Base-by-base conservation (phyloP, 2,329 filamentous ascomycete species). In the Hypoxylon sp. region DNA sequence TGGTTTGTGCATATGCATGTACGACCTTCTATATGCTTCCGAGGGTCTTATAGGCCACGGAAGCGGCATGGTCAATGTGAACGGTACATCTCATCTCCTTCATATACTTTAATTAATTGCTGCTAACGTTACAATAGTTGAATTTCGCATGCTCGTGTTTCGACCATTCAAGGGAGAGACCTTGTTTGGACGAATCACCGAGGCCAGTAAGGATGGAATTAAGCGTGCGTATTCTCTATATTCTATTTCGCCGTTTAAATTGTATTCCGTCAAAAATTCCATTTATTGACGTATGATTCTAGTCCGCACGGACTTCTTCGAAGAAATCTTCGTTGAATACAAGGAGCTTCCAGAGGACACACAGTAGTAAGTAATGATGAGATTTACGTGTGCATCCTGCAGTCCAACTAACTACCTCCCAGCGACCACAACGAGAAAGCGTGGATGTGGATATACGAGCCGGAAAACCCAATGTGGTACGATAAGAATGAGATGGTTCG, bases 81-180 rank as follows among this genome's bases (percentile, higher is more conserved):
- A 97, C 69, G 89, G 91, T 91, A 77, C 48, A 20, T 44, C 5
- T 16, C n/a, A n/a, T n/a, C n/a, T n/a, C n/a, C n/a, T 8, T n/a
- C 7, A 21, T 3, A 19, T 20, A 36, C 17, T 4, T 13, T 9
- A 27, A 8, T 11, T 34, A 8, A n/a, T 25, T 25, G 35, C 8
- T 37, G 15, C 34, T 21, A 45, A 32, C n/a, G 20, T 48, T 29
- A 48, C 37, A 7, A 52, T 59, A 94, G 93, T 96, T 38, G 91
- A 96, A 69, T 99, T 97, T 67, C 89, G 91, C 15, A 79, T 99
- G 67, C 80, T 97, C 12, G 91, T 99, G 20, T 99, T 97, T 71
- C 86, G 94, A 16, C 94, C 94, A 0, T 97, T 97, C 77, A 96
- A 96, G 68, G 90, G 91, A 36, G 94, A 99, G 70, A 90, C 97